A percentile compares a stretch with the other conserved stretches of the same genome.
Conservation (phyloP, 352 stramenopile species). For the Globisporangium heterothallicum region DNA sequence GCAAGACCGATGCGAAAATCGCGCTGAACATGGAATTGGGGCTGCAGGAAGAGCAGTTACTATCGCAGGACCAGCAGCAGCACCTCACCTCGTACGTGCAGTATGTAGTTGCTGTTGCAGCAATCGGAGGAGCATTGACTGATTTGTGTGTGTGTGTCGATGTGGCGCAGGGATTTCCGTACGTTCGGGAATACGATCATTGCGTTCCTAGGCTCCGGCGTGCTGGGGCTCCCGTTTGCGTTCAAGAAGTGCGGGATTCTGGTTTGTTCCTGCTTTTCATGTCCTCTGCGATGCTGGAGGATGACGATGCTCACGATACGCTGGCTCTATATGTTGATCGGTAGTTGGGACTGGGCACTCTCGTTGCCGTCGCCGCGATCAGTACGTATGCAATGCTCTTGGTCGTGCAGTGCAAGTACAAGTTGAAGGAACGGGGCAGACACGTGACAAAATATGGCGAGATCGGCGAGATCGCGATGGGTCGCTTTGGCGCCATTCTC, state of each 20-base stretch:
- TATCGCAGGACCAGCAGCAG: slow-evolving; percentile 17
- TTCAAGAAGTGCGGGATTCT: slow-evolving; percentile 87
- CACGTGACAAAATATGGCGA: slow-evolving; percentile 76
- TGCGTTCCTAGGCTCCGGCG: slow-evolving; percentile 88
- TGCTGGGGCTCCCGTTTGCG: slow-evolving; percentile 87
- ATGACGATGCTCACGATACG: not conserved
- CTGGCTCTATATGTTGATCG: too few species aligned
- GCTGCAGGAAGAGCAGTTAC: slow-evolving; percentile 14
- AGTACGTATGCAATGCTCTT: slow-evolving; percentile 74
- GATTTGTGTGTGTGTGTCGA: slow-evolving; percentile 1
- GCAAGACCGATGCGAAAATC: not conserved
- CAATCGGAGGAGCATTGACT: not conserved
- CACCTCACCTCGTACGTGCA: slow-evolving; percentile 43
- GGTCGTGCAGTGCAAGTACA: slow-evolving; percentile 80
- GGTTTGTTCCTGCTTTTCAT: slow-evolving; percentile 19
- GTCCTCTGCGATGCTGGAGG: not conserved
- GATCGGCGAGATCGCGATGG: slow-evolving; percentile 78
- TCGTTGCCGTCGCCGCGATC: slow-evolving; percentile 41
- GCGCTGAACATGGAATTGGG: slow-evolving; percentile 10
- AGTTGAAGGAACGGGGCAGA: slow-evolving; percentile 45
- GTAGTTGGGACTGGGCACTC: slow-evolving; percentile 52
- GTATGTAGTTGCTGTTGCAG: not conserved
- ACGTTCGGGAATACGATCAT: slow-evolving; percentile 85
- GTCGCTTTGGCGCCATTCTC: slow-evolving; percentile 48
- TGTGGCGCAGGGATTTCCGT: slow-evolving; percentile 33